Evolutionary conservation across 805 yeast genomes (phyloP).

Genomic region (Naumovozyma baii): DNA sequence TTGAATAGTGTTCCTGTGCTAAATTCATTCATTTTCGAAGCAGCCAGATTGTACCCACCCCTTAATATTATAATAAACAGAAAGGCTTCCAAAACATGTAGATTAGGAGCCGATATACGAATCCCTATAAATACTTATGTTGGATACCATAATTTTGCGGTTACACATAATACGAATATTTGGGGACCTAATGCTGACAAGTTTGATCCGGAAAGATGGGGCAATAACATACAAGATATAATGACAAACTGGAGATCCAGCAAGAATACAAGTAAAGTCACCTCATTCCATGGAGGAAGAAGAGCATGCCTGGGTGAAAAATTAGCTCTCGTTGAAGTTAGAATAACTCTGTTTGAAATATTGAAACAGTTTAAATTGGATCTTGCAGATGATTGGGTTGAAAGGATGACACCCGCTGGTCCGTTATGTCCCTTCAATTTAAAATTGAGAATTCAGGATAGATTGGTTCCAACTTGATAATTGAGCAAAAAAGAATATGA

Average conservation of each 20-base stretch:
- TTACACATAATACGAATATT: conserved; percentile 35
- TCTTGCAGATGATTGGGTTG: conserved; percentile 38
- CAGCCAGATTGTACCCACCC: conserved; percentile 46
- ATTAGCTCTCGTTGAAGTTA: conserved; percentile 41
- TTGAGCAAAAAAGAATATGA: conserved; percentile 1
- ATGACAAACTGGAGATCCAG: conserved; percentile 33
- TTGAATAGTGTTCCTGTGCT: conserved; percentile 49
- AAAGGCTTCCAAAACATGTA: conserved; percentile 31
- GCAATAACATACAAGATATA: conserved; percentile 32
- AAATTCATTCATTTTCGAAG: conserved; percentile 54
- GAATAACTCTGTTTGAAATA: conserved; percentile 32
- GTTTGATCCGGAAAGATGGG: conserved; percentile 48
- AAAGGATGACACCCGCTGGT: conserved; percentile 47
- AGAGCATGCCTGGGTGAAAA: conserved; percentile 55
- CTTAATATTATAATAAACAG: conserved; percentile 48
- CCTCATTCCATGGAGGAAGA: conserved; percentile 51
- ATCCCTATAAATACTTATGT: conserved; percentile 45
- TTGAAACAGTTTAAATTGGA: conserved; percentile 31
- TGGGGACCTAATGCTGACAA: conserved; percentile 40
- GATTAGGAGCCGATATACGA: conserved; percentile 34
- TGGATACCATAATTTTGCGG: conserved; percentile 46
- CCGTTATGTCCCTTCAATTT: conserved; percentile 43
- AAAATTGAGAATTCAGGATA: conserved; percentile 20
- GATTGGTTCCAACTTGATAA: too few relatives aligned
- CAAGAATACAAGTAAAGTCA: conserved; percentile 38